Conservation (phyloP, 208 protist species). For the Wallacemonas sp. region DNA sequence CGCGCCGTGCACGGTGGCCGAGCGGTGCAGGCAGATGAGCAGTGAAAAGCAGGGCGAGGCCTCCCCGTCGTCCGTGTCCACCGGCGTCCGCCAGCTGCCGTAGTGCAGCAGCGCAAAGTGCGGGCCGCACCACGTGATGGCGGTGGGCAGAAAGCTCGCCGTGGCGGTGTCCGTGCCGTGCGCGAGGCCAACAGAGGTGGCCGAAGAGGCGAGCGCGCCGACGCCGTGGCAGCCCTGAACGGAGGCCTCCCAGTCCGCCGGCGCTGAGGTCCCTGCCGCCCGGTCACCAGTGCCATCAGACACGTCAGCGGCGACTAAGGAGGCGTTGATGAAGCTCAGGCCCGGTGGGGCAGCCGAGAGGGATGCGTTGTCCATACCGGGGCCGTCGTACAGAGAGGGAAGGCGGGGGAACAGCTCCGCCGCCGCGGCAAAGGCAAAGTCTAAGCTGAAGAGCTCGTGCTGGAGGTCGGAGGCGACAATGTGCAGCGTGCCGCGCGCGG, state of each 20-base stretch:
- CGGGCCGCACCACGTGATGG: constrained; percentile 39
- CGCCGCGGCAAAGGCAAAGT: constrained; percentile 2
- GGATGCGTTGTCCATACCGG: constrained; percentile 7
- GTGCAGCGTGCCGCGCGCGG: constrained; percentile 6
- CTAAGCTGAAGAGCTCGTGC: constrained; percentile 3
- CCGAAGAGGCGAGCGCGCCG: constrained; percentile 6
- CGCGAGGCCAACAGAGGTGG: not conserved
- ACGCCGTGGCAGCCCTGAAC: not conserved
- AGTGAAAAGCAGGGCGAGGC: constrained; percentile 33
- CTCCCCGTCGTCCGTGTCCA: constrained; percentile 21
- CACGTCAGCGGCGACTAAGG: not conserved
- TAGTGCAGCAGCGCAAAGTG: constrained; percentile 39
- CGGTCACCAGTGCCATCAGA: too few relatives aligned
- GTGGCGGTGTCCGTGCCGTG: not conserved
- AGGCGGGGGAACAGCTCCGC: not conserved
- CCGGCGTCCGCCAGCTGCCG: constrained; percentile 1
- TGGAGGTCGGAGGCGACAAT: constrained; percentile 6
- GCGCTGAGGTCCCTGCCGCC: too few relatives aligned
- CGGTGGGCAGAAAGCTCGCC: not conserved
- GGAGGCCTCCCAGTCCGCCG: too few relatives aligned
- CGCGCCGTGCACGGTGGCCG: constrained; percentile 33
- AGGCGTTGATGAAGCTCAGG: constrained; percentile 5
- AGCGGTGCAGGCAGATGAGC: constrained; percentile 24
- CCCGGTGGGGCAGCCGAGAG: not conserved
- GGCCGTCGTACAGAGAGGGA: not conserved